Percentiles rank a stretch among this genome's conserved stretches.
These are phyloP conservation scores for Mycena vulgaris DNA, from an alignment of 768 basidiomycete genomes.

Conservation along the genomic window DNA sequence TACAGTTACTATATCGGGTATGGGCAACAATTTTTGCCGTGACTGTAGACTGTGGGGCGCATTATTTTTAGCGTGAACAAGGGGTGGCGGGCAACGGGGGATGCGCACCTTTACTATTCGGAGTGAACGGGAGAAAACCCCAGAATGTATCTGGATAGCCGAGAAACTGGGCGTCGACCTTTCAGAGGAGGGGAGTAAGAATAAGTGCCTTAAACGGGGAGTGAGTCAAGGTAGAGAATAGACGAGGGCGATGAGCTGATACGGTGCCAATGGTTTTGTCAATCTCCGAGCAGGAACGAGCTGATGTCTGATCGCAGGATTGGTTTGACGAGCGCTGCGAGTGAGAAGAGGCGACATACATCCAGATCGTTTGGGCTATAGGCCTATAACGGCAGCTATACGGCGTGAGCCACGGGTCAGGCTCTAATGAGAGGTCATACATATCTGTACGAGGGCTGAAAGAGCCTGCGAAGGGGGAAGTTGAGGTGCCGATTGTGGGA, in stretches of 20 bases:
- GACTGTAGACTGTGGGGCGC: too few species aligned
- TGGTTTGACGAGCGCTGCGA: background rate
- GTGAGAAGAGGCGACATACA: background rate
- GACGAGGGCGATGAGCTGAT: too few species aligned
- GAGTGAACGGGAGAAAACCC: conserved; percentile 33
- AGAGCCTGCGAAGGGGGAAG: background rate
- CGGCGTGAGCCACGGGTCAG: background rate
- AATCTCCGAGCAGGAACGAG: conserved; percentile 24
- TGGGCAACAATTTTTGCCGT: too few species aligned
- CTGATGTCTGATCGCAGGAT: conserved; percentile 11
- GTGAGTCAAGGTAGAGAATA: background rate
- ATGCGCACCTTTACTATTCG: conserved; percentile 33
- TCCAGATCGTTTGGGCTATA: conserved; percentile 23
- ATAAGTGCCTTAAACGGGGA: too few species aligned
- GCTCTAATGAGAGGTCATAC: background rate
- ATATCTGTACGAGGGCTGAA: conserved; percentile 22
- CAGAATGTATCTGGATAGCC: conserved; percentile 30
- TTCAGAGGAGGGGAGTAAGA: too few species aligned
- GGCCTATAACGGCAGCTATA: conserved; percentile 28
- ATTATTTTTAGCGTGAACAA: too few species aligned
- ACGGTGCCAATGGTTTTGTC: conserved; percentile 33
- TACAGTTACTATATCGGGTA: too few species aligned
- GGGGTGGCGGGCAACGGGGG: background rate
- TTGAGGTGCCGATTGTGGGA: too few species aligned
- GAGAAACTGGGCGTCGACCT: conserved; percentile 33